Conservation (phyloP, 2,329 filamentous ascomycete genomes). For the Aaosphaeria arxii region DNA sequence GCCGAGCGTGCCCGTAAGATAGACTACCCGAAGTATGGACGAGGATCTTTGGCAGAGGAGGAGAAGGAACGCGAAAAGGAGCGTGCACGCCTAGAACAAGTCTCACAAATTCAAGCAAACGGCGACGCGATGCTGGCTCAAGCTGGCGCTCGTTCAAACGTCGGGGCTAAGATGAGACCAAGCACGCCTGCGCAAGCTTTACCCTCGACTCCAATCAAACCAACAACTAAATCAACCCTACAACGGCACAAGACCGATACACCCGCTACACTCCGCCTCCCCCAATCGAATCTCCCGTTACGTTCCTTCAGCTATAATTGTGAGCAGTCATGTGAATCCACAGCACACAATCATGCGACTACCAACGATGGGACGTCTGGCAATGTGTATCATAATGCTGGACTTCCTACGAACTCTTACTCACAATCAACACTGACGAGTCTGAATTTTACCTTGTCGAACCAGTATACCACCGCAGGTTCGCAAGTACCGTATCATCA, state of each 20-base stretch:
- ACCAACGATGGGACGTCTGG: too few species aligned
- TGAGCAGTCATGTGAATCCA: too few species aligned
- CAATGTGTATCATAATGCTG: not conserved
- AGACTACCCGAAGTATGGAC: slow-evolving; percentile 4
- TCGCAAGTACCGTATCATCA: not conserved
- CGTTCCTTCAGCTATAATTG: not conserved
- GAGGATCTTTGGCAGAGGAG: not conserved
- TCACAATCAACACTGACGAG: not conserved
- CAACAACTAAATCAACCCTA: not conserved
- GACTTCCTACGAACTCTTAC: not conserved
- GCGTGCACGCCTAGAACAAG: not conserved
- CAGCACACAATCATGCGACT: too few species aligned
- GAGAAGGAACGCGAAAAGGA: slow-evolving; percentile 1
- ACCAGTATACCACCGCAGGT: not conserved
- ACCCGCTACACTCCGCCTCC: not conserved
- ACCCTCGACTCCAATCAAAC: not conserved
- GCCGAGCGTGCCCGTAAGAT: slow-evolving; percentile 18
- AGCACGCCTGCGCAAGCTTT: slow-evolving; percentile 4
- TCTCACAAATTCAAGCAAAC: not conserved
- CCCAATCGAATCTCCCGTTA: not conserved
- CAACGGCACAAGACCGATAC: not conserved
- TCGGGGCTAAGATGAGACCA: slow-evolving; percentile 25
- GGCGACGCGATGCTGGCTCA: not conserved
- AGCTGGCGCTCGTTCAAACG: slow-evolving; percentile 21
- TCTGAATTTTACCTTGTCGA: not conserved